phyloP scores from a whole-genome alignment of 2,329 filamentous ascomycete species.

The Neofusicoccum parvum region DNA sequence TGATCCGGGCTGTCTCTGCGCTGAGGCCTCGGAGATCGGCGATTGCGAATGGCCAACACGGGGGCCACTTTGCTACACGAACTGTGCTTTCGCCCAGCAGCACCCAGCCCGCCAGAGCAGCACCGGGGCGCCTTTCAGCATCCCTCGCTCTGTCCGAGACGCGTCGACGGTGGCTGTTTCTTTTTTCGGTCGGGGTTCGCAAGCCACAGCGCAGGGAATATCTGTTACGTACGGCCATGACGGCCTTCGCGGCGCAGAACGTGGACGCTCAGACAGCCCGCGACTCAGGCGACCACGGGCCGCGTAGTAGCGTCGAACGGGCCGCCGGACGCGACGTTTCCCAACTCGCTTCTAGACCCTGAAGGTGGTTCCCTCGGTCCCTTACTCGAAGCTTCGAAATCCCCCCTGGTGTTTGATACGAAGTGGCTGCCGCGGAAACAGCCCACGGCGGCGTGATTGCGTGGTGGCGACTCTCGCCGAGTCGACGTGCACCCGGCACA shows the following conservation, averaged over 20 bases:
- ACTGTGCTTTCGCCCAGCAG: background rate
- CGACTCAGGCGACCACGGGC: constrained; percentile 14
- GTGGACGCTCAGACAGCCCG: background rate
- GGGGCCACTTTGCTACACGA: background rate
- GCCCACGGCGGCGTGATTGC: constrained; percentile 12
- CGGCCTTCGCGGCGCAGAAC: background rate
- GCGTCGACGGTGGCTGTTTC: background rate
- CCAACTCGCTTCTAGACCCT: constrained; percentile 13
- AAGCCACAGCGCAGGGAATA: background rate
- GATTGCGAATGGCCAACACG: background rate
- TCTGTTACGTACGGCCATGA: constrained; percentile 2
- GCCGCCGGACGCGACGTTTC: background rate
- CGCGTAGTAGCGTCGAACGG: constrained; percentile 11
- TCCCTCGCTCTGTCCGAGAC: background rate
- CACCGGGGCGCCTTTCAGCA: background rate
- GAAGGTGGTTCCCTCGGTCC: background rate
- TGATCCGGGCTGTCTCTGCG: background rate
- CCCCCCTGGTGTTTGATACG: constrained; percentile 8
- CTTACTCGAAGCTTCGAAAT: constrained; percentile 5
- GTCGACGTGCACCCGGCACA: background rate
- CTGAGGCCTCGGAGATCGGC: constrained; percentile 4
- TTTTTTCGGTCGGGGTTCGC: background rate
- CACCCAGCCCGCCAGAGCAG: background rate
- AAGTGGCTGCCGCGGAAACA: constrained; percentile 1
- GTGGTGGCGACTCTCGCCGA: constrained; percentile 10